Evolutionary conservation across 139 green algal genomes (phyloP), one percentile per base, ranked within the genome.

Genomic region (Micractinium sp.): DNA sequence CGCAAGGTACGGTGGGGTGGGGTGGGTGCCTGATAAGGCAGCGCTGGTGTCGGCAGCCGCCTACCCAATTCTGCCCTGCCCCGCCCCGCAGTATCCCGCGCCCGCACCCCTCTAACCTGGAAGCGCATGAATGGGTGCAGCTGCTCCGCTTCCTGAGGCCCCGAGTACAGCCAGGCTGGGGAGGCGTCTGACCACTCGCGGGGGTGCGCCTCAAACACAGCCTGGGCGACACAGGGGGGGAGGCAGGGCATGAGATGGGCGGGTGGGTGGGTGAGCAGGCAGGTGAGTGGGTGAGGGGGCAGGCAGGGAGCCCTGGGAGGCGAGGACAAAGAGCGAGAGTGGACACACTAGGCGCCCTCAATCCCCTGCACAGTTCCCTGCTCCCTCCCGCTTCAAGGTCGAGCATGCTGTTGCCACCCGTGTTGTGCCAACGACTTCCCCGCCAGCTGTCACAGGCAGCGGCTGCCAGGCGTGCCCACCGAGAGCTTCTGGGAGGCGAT

Each of bases 201-300:
- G 1, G 93, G 89, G 56, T 95, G 87, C 41, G 90, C 90, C 84
- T 93, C 90, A 61, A 95, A 78, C 18, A 91, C 81, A 12, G 80
- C 36, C 91, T 93, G 91, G 76, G 61, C 27, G 19, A 20, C n/a
- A n/a, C 20, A 41, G 27, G 80, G 27, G 41, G 80, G 31, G 23
- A 29, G 35, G 53, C 5, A 69, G 25, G 23, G 22, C 20, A 9
- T 56, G 47, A 56, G 9, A 56, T 56, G 47, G 47, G 7, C 7
- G 47, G 47, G 7, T 5, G 47, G 47, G 47, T 56, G 47, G 47
- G 47, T 9, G 9, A 2, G 31, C 71, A 77, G 71, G 71, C 31
- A 38, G 31, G 35, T 27, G 76, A 77, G 5, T 60, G 66, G 31
- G 25, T 35, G 16, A 25, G 60, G 29, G n/a, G 71, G 31, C 16